Base-by-base conservation (phyloP, 2,329 filamentous ascomycete genomes). In the Ilyonectria destructans region DNA sequence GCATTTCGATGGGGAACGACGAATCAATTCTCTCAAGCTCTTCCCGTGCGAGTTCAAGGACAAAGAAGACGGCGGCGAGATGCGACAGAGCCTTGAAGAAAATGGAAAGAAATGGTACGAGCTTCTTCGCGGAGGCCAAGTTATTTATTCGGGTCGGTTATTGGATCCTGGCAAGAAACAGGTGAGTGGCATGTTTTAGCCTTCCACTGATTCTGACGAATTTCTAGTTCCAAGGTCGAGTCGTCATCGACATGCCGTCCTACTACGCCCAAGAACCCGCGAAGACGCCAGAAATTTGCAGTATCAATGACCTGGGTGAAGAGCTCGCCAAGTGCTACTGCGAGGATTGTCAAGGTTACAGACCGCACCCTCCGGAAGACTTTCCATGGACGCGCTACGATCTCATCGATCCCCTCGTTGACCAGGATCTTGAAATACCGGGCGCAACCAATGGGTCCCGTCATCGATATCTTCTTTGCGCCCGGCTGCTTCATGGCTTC, bases 1-100 rank as follows among this genome's bases (percentile, higher is more conserved):
- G 31, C 51, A 33, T 6, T 55, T 55, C 13, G 51, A 55, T 17
- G 51, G 51, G n/a, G 51, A 55, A 17, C 51, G 51, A 37, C 51
- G 23, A 21, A 55, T 55, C 31, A 33, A 21, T n/a, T 55, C 51
- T 8, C 51, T 35, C 9, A 33, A 17, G 19, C 51, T 55, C 15
- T n/a, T 55, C 29, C 51, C 51, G 10, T 55, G 31, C 29, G 29
- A 37, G 17, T 37, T 37, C 10, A 33, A 37, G 9, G 51, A 55
- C 29, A 55, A 35, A 19, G 51, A 55, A 9, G 51, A 55, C 15
- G 51, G 33, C 12, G 51, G 51, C 6, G 17, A 26, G 13, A 49
- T 17, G 23, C 17, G 29, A 55, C 23, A 19, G 17, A 21, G 29
- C 12, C 33, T 55, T 12, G 51, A 55, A 55, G 33, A 55, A 6